These are phyloP conservation scores for Tolypocladium paradoxum DNA, from an alignment of 2,329 filamentous ascomycete genomes.

Conservation along the genomic window DNA sequence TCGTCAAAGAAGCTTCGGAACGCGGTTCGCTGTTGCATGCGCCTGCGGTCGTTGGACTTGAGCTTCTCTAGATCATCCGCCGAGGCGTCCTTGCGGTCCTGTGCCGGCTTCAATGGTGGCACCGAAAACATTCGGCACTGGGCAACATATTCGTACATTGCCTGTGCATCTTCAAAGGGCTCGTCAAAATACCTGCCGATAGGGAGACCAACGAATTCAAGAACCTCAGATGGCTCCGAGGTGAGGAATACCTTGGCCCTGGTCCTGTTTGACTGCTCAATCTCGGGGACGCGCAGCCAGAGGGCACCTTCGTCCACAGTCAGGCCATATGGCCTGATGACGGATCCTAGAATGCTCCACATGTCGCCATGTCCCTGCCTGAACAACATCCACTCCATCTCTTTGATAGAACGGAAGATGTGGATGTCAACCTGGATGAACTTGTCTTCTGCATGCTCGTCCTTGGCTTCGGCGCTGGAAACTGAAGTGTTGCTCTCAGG, in stretches of 20 bases:
- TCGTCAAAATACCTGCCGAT: conserved; percentile 31
- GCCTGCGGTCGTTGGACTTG: conserved; percentile 45
- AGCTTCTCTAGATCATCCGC: conserved; percentile 23
- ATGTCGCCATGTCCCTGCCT: conserved; percentile 62
- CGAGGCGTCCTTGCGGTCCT: conserved; percentile 1
- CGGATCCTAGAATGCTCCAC: conserved; percentile 53
- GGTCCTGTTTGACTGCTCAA: conserved; percentile 49
- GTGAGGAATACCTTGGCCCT: conserved; percentile 51
- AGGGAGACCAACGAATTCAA: conserved; percentile 54
- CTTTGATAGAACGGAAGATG: conserved; percentile 30
- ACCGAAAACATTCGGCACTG: conserved; percentile 48
- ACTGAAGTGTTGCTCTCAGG: not conserved
- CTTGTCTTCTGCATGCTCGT: not conserved
- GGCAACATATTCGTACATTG: conserved; percentile 52
- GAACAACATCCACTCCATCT: conserved; percentile 54
- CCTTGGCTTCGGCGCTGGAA: not conserved
- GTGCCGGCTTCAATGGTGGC: conserved; percentile 9
- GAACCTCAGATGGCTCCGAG: conserved; percentile 38
- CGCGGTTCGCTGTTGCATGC: conserved; percentile 42
- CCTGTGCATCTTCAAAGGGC: conserved; percentile 43
- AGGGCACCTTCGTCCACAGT: conserved; percentile 54
- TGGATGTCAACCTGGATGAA: conserved; percentile 62
- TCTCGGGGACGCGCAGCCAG: conserved; percentile 55
- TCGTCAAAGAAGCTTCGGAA: conserved; percentile 52
- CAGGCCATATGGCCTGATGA: conserved; percentile 54